Evolutionary conservation across 2,329 filamentous ascomycete species (phyloP).

Genomic region (Mollisiaceae sp.): DNA sequence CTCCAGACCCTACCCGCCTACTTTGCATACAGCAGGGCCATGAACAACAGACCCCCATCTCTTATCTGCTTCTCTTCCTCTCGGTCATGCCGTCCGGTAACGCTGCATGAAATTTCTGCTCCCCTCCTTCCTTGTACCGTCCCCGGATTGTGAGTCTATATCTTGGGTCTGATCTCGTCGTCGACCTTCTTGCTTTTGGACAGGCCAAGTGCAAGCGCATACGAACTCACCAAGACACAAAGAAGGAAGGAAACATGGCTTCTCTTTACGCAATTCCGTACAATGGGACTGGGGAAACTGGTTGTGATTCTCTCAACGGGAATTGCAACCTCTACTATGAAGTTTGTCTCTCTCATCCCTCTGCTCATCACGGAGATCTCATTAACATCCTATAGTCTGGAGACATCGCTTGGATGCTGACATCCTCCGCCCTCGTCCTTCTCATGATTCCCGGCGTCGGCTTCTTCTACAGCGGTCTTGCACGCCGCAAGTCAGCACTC

Average conservation of each 20-base stretch:
- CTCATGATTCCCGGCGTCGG: slow-evolving; percentile 90
- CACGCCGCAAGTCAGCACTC: slow-evolving; percentile 84
- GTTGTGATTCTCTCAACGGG: slow-evolving; percentile 61
- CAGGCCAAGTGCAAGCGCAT: slow-evolving; percentile 12
- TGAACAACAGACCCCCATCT: slow-evolving; percentile 9
- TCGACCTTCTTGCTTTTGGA: not conserved
- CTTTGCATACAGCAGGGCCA: not conserved
- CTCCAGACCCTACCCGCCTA: not conserved
- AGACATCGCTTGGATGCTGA: slow-evolving; percentile 83
- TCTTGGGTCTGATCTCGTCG: not conserved
- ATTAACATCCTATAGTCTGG: slow-evolving; percentile 4
- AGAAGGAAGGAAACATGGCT: slow-evolving; percentile 20
- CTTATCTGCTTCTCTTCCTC: slow-evolving; percentile 12
- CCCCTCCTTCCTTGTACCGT: slow-evolving; percentile 5
- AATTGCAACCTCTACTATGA: slow-evolving; percentile 85
- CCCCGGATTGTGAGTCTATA: slow-evolving; percentile 10
- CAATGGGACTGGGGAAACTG: slow-evolving; percentile 58
- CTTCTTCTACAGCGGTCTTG: slow-evolving; percentile 91
- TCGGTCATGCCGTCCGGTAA: slow-evolving; percentile 19
- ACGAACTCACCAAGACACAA: not conserved
- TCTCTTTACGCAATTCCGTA: slow-evolving; percentile 45
- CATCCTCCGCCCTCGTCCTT: slow-evolving; percentile 77
- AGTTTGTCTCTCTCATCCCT: slow-evolving; percentile 51
- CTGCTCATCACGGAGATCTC: not conserved
- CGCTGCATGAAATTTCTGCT: not conserved